These are phyloP conservation scores for Mycena belliarum DNA, from an alignment of 768 basidiomycete genomes.

Conservation along the genomic window DNA sequence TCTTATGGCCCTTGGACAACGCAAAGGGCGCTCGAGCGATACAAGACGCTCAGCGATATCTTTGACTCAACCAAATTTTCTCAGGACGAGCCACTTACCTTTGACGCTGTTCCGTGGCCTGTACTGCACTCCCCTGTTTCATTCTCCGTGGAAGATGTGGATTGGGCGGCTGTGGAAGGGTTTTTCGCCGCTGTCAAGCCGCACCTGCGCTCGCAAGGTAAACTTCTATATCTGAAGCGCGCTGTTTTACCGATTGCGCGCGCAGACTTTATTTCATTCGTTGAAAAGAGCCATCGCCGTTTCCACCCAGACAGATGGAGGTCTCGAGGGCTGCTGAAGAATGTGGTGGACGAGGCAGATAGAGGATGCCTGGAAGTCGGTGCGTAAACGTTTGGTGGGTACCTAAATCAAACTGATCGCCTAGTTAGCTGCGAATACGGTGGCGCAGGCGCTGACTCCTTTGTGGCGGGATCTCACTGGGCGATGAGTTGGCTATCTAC, in stretches of 20 bases:
- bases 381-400: conserved; percentile 25
- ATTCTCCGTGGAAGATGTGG: conserved; percentile 64
- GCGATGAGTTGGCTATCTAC: conserved; percentile 13
- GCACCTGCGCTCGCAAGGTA: conserved; percentile 50
- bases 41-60: conserved; percentile 54
- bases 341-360: conserved; percentile 57
- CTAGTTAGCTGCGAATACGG: conserved; percentile 53
- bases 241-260: background rate
- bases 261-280: conserved; percentile 58
- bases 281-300: conserved; percentile 70
- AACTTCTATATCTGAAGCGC: background rate
- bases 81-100: conserved; percentile 50
- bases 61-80: conserved; percentile 68
- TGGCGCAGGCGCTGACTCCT: conserved; percentile 73
- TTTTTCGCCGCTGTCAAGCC: conserved; percentile 61
- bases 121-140: conserved; percentile 54
- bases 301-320: conserved; percentile 86
- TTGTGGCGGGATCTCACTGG: conserved; percentile 53
- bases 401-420: background rate
- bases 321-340: conserved; percentile 60
- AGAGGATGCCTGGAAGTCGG: conserved; percentile 68
- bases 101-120: conserved; percentile 77
- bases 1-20: conserved; percentile 62
- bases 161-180: conserved; percentile 68
- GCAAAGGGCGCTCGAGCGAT: conserved; percentile 70